Evolutionary conservation across 495 filamentous ascomycete species (phyloP).

Genomic region (Talaromyces ruber): DNA sequence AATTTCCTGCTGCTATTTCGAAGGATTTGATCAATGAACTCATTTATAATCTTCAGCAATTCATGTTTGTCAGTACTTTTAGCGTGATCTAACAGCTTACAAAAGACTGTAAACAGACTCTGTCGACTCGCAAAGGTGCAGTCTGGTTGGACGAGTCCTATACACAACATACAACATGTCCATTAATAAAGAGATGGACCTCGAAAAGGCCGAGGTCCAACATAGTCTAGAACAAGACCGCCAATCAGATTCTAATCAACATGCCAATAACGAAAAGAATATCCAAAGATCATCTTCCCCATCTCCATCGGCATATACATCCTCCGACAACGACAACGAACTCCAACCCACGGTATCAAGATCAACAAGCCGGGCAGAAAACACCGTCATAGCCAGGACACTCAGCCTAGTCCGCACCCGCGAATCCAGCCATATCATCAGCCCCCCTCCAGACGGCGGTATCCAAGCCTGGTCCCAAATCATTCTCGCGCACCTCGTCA

Average conservation of each 20-base stretch:
- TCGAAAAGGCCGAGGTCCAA: neutral
- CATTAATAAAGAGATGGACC: neutral
- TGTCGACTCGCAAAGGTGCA: neutral
- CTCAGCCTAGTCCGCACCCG: slow-evolving; percentile 35
- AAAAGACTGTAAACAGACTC: neutral
- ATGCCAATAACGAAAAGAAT: neutral
- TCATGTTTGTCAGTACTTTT: neutral
- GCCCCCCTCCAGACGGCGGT: slow-evolving; percentile 56
- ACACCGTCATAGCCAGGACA: slow-evolving; percentile 11
- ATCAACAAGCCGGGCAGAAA: neutral
- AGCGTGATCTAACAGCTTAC: neutral
- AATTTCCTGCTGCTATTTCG: neutral
- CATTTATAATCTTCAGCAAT: neutral
- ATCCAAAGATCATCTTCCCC: neutral
- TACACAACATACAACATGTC: neutral
- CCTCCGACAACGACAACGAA: neutral
- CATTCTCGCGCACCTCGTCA: slow-evolving; percentile 54
- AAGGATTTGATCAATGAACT: neutral
- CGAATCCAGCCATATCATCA: slow-evolving; percentile 40
- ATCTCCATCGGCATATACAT: neutral
- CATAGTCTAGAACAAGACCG: neutral
- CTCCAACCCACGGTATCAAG: neutral
- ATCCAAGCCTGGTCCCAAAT: slow-evolving; percentile 59
- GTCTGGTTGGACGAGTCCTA: neutral
- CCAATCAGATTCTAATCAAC: neutral